These are phyloP conservation scores for Starmera dryadoides DNA, from an alignment of 805 yeast genomes.

Conservation along the genomic window DNA sequence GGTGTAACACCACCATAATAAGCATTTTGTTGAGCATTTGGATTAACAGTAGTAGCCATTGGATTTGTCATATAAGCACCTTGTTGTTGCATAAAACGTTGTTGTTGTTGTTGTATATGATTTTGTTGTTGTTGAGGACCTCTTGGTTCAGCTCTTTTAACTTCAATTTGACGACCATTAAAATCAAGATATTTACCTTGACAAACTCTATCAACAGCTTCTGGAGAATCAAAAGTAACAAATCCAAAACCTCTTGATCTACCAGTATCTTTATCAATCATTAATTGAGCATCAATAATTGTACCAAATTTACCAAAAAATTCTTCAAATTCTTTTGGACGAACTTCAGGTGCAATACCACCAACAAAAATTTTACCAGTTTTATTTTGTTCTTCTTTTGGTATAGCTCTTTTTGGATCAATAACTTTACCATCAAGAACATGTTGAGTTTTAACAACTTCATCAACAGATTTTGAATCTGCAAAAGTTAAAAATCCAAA, in stretches of 20 bases:
- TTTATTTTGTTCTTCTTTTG: slow-evolving; percentile 94
- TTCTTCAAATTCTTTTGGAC: slow-evolving; percentile 81
- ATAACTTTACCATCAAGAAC: slow-evolving; percentile 91
- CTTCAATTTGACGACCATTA: slow-evolving; percentile 82
- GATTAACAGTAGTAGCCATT: slow-evolving; percentile 19
- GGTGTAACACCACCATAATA: slow-evolving; percentile 24
- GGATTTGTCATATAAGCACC: slow-evolving; percentile 9
- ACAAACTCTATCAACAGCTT: slow-evolving; percentile 85
- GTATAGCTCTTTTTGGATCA: slow-evolving; percentile 96
- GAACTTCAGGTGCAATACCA: slow-evolving; percentile 90
- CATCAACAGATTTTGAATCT: slow-evolving; percentile 75
- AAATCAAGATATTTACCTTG: slow-evolving; percentile 74
- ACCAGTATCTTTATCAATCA: slow-evolving; percentile 97
- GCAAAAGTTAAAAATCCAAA: slow-evolving; percentile 90
- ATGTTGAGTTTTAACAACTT: slow-evolving; percentile 80
- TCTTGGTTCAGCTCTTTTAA: slow-evolving; percentile 79
- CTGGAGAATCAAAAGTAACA: slow-evolving; percentile 90
- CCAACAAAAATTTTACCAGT: slow-evolving; percentile 97
- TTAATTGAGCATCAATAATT: slow-evolving; percentile 91
- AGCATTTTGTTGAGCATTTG: slow-evolving; percentile 1
- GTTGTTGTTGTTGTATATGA: slow-evolving; percentile 23
- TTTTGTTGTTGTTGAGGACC: slow-evolving; percentile 48
- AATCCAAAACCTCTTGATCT: slow-evolving; percentile 96
- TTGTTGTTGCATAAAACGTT: slow-evolving; percentile 16
- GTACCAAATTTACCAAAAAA: slow-evolving; percentile 85